phyloP scores from a whole-genome alignment of 352 stramenopile genomes.

The Hyaloperonospora arabidopsidis region DNA sequence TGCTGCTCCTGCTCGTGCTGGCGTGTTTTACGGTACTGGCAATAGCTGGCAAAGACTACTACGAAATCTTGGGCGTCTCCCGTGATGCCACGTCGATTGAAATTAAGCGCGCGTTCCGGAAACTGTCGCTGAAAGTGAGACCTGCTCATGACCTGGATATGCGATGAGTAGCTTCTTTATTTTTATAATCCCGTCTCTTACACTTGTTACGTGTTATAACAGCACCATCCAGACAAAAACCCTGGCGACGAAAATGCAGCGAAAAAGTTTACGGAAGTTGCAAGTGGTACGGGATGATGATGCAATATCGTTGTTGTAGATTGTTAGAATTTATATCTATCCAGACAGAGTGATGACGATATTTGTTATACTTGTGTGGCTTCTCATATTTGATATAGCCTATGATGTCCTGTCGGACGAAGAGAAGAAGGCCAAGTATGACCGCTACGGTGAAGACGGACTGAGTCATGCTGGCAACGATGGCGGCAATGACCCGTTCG shows the following conservation, averaged over 20 bases:
- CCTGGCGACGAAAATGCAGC: constrained; percentile 73
- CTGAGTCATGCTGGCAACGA: constrained; percentile 47
- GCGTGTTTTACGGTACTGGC: constrained; percentile 21
- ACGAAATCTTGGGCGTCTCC: constrained; percentile 58
- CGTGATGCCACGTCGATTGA: constrained; percentile 57
- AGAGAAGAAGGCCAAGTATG: constrained; percentile 86
- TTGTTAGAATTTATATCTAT: too few species aligned
- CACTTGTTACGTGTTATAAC: neutral
- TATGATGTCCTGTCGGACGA: constrained; percentile 89
- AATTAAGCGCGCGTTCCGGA: constrained; percentile 82
- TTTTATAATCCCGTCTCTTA: neutral
- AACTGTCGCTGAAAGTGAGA: constrained; percentile 80
- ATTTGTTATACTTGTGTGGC: neutral
- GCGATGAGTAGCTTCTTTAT: neutral
- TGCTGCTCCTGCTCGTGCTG: constrained; percentile 29
- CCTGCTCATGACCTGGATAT: neutral
- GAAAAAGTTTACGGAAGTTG: constrained; percentile 85
- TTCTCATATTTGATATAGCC: constrained; percentile 33
- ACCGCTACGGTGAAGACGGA: constrained; percentile 87
- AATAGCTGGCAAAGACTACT: constrained; percentile 50
- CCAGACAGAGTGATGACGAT: neutral
- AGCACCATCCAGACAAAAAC: constrained; percentile 89
- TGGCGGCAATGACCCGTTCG: constrained; percentile 61
- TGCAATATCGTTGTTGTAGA: too few species aligned
- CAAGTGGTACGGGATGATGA: constrained; percentile 31